Percentiles rank a stretch among this genome's conserved stretches.
These are phyloP conservation scores for Mucor piriformis DNA, from an alignment of 371 early-diverging fungal genomes.

Conservation along the genomic window DNA sequence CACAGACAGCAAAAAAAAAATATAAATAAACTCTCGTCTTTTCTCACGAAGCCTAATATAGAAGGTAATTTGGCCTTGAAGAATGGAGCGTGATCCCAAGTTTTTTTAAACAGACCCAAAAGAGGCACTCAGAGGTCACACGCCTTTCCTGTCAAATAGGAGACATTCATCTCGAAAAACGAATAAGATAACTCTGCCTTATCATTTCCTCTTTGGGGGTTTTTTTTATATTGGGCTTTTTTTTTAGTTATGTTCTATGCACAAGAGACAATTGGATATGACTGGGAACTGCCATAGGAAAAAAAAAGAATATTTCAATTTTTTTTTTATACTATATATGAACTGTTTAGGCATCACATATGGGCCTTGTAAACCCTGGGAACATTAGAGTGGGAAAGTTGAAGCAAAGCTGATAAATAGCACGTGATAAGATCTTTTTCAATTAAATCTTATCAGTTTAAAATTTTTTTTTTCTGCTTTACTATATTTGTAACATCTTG, in stretches of 20 bases:
- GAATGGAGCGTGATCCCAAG: constrained; percentile 32
- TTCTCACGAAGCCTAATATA: constrained; percentile 32
- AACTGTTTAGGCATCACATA: too few relatives aligned
- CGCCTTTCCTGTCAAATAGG: constrained; percentile 27
- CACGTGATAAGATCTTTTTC: constrained; percentile 31
- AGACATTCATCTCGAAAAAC: constrained; percentile 5
- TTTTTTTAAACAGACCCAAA: constrained; percentile 9
- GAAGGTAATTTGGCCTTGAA: constrained; percentile 15
- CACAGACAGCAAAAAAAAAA: constrained; percentile 13
- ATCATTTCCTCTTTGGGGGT: constrained; percentile 19
- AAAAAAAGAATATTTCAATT: too few relatives aligned
- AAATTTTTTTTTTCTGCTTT: constrained; percentile 3
- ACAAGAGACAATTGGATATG: too few relatives aligned
- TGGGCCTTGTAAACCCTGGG: constrained; percentile 16
- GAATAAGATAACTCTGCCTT: constrained; percentile 19
- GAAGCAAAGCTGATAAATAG: constrained; percentile 6
- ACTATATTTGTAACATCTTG: not conserved
- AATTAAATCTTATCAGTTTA: constrained; percentile 24
- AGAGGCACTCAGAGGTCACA: constrained; percentile 23
- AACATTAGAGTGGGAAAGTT: constrained; percentile 23
- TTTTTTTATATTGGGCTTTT: not conserved
- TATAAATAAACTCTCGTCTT: constrained; percentile 9
- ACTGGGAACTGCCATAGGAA: too few relatives aligned
- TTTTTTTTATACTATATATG: too few relatives aligned
- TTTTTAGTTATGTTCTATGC: too few relatives aligned